These are phyloP conservation scores for Quercus suber DNA, from an alignment of 306 rosid species.

Conservation along the genomic window DNA sequence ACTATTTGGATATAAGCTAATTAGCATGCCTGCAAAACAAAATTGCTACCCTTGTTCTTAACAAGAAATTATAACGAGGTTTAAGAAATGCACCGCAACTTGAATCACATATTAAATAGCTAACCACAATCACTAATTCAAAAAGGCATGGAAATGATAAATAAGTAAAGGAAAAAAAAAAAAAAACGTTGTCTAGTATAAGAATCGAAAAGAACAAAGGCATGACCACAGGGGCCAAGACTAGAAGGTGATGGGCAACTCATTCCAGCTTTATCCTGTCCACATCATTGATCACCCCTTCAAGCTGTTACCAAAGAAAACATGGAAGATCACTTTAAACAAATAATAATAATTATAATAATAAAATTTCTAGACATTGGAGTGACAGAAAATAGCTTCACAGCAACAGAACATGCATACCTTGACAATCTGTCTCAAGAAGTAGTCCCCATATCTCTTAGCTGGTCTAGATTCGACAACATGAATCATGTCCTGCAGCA, in stretches of 20 bases:
- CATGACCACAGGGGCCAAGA: neutral
- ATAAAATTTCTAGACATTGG: neutral
- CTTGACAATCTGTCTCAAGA: constrained; percentile 87
- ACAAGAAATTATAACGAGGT: neutral
- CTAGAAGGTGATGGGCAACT: constrained; percentile 7
- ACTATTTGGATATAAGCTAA: too few relatives aligned
- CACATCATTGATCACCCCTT: constrained; percentile 75
- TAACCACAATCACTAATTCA: constrained; percentile 37
- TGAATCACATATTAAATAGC: constrained; percentile 27
- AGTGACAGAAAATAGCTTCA: neutral
- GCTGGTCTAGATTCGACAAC: constrained; percentile 72
- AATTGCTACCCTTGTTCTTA: neutral
- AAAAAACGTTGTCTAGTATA: constrained; percentile 12
- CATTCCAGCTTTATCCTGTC: constrained; percentile 80
- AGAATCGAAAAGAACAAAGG: neutral
- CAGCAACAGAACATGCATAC: constrained; percentile 33
- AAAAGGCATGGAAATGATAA: constrained; percentile 4
- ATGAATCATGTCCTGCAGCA: constrained; percentile 65
- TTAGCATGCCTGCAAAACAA: too few relatives aligned
- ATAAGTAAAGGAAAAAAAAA: neutral
- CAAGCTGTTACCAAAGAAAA: constrained; percentile 51
- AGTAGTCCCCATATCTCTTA: constrained; percentile 82
- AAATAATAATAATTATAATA: too few relatives aligned
- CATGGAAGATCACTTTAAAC: neutral
- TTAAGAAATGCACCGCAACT: neutral